These are phyloP conservation scores for Volutella citrinella DNA, from an alignment of 2,329 filamentous ascomycete genomes.

Conservation along the genomic window DNA sequence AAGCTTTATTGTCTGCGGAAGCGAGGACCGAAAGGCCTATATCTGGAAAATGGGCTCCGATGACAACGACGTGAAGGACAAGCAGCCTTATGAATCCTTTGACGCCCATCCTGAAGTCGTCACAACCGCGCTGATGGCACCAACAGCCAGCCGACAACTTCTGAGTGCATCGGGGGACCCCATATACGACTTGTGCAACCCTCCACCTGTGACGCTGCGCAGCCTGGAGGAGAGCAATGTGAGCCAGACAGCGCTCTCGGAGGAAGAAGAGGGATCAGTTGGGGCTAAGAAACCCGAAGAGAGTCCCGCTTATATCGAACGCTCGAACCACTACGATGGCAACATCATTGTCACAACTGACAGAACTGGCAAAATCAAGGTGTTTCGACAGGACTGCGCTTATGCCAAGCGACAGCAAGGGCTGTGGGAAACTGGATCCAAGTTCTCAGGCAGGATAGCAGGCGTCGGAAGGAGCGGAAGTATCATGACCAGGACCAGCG, in stretches of 20 bases:
- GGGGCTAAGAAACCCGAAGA: conserved; percentile 54
- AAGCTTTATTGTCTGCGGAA: conserved; percentile 84
- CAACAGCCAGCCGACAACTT: conserved; percentile 71
- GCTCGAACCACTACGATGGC: conserved; percentile 72
- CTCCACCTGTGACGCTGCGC: conserved; percentile 80
- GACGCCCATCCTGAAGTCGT: conserved; percentile 88
- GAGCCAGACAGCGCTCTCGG: conserved; percentile 39
- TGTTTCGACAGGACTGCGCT: conserved; percentile 94
- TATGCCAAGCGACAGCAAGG: conserved; percentile 73
- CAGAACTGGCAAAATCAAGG: conserved; percentile 83
- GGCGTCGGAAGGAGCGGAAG: conserved; percentile 59
- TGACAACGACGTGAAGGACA: conserved; percentile 69
- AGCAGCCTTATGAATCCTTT: conserved; percentile 81
- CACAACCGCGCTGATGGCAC: conserved; percentile 84
- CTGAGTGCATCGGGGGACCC: conserved; percentile 83
- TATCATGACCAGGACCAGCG: conserved; percentile 52
- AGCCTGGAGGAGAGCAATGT: conserved; percentile 62
- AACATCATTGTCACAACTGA: conserved; percentile 93
- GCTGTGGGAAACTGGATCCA: conserved; percentile 73
- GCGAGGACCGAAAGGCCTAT: conserved; percentile 85
- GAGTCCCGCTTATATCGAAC: conserved; percentile 73
- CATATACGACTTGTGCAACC: conserved; percentile 95
- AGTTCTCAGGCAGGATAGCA: conserved; percentile 67
- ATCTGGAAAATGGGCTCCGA: conserved; percentile 66
- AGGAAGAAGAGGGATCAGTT: conserved; percentile 31